Conservation (phyloP, 2,329 filamentous ascomycete species). For the Scedosporium boydii region DNA sequence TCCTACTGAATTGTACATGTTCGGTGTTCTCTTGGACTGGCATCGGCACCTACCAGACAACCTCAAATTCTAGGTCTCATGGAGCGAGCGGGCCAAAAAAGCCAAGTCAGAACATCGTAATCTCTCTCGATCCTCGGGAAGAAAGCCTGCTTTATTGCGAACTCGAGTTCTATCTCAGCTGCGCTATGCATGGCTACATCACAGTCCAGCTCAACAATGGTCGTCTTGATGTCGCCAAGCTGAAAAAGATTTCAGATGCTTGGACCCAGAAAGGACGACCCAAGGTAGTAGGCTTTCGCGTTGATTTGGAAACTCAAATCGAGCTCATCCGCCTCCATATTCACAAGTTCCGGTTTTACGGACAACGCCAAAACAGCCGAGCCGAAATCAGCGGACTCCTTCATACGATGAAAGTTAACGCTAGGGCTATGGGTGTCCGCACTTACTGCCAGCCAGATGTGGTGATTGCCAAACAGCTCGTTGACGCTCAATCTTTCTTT, state of each 20-base stretch:
- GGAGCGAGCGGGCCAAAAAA: conserved; percentile 18
- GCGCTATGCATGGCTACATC: conserved; percentile 42
- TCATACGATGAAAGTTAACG: conserved; percentile 41
- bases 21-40: conserved; percentile 9
- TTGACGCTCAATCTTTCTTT: conserved; percentile 42
- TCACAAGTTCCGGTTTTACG: conserved; percentile 45
- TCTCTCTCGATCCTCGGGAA: conserved; percentile 45
- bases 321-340: conserved; percentile 41
- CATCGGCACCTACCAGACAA: not conserved
- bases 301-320: conserved; percentile 51
- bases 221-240: conserved; percentile 40
- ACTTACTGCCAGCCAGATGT: conserved; percentile 50
- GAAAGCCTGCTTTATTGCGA: conserved; percentile 51
- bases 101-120: conserved; percentile 24
- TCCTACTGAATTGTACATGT: not conserved
- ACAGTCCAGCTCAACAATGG: conserved; percentile 43
- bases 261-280: conserved; percentile 46
- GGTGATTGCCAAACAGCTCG: conserved; percentile 47
- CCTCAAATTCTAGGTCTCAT: conserved; percentile 21
- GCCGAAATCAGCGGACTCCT: conserved; percentile 37
- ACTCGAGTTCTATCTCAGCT: conserved; percentile 44
- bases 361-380: conserved; percentile 31
- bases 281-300: conserved; percentile 46
- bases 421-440: conserved; percentile 40
- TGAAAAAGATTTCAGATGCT: conserved; percentile 38